Evolutionary conservation across 345 rosid species (phyloP).

Genomic region (Eutrema japonicum): DNA sequence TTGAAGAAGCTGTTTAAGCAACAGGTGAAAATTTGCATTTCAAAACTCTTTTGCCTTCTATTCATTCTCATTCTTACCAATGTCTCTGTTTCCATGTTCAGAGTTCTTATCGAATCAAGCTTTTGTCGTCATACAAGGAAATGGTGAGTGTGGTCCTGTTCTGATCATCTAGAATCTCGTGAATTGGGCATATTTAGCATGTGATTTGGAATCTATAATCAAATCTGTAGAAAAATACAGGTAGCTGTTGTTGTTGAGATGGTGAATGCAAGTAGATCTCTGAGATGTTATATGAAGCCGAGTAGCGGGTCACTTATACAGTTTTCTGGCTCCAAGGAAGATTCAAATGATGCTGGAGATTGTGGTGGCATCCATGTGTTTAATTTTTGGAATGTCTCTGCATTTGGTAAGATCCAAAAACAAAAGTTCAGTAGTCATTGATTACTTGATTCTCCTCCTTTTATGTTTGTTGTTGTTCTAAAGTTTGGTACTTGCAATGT

Average conservation of each 20-base stretch:
- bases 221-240: conserved; percentile 45
- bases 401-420: conserved; percentile 55
- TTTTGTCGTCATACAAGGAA: conserved; percentile 71
- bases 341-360: conserved; percentile 67
- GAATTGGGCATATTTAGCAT: background rate
- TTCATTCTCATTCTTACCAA: background rate
- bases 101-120: conserved; percentile 57
- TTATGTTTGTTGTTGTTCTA: conserved; percentile 4
- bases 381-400: conserved; percentile 59
- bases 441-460: background rate
- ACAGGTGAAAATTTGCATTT: conserved; percentile 51
- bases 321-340: conserved; percentile 59
- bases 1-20: conserved; percentile 66
- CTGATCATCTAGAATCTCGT: background rate
- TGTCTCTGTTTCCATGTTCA: conserved; percentile 43
- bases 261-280: conserved; percentile 60
- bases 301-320: conserved; percentile 59
- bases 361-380: conserved; percentile 76
- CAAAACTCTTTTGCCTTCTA: background rate
- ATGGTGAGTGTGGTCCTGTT: conserved; percentile 58
- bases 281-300: conserved; percentile 66
- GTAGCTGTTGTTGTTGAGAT: conserved; percentile 61
- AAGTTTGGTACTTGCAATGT: conserved; percentile 21
- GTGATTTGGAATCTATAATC: conserved; percentile 8
- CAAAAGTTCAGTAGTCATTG: background rate